A percentile compares a stretch with the other conserved stretches of the same genome.
phyloP scores from a whole-genome alignment of 768 basidiomycete genomes.

The Artomyces pyxidatus region DNA sequence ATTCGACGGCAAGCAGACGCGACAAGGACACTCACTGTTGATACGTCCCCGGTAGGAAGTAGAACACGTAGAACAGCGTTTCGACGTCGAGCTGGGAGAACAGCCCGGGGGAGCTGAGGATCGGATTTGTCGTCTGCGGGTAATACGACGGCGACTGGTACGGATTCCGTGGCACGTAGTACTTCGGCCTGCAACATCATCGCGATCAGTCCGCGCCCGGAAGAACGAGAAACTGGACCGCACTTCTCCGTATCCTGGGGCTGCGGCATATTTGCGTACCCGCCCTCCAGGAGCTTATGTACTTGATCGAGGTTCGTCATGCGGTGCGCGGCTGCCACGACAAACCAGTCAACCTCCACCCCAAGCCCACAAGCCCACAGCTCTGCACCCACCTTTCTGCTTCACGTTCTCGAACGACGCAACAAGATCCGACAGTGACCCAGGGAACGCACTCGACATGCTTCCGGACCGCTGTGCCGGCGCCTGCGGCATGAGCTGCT shows the following conservation, averaged over 20 bases:
- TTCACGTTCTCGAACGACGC: conserved; percentile 94
- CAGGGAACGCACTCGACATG: conserved; percentile 52
- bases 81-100: conserved; percentile 93
- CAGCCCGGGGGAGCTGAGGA: conserved; percentile 74
- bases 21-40: conserved; percentile 64
- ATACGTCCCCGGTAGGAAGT: conserved; percentile 95
- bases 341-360: neutral
- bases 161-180: conserved; percentile 91
- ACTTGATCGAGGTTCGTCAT: conserved; percentile 86
- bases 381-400: conserved; percentile 67
- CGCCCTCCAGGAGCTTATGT: conserved; percentile 89
- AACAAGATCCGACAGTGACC: conserved; percentile 85
- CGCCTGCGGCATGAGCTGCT: conserved; percentile 29
- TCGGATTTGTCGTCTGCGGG: conserved; percentile 77
- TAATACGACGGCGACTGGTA: conserved; percentile 90
- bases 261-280: conserved; percentile 81
- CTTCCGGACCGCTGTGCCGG: conserved; percentile 9
- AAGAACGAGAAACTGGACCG: conserved; percentile 10
- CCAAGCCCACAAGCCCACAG: neutral
- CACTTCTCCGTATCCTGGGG: conserved; percentile 95
- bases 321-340: conserved; percentile 54
- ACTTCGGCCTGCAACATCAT: conserved; percentile 65
- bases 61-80: conserved; percentile 97
- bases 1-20: neutral
- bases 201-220: neutral